A percentile compares a stretch with the other conserved stretches of the same genome.
Evolutionary conservation across 345 rosid species (phyloP).

Genomic region (Salix caprea): DNA sequence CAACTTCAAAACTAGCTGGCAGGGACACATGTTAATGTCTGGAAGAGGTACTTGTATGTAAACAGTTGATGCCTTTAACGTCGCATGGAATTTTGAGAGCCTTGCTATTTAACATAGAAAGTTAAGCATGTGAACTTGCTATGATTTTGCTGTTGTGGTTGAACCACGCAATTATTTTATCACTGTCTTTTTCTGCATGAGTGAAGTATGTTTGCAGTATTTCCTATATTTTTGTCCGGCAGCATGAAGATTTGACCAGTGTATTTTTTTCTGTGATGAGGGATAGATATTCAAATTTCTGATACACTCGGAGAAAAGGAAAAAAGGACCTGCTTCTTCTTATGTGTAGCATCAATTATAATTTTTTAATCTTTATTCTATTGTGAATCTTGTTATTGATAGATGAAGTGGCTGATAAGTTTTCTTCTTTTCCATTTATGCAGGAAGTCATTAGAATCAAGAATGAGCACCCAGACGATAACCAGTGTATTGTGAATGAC

Average conservation of each 20-base stretch:
- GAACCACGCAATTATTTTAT: background rate
- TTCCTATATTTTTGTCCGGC: background rate
- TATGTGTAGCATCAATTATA: background rate
- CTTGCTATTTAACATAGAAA: background rate
- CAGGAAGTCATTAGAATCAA: constrained; percentile 92
- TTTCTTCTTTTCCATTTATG: constrained; percentile 18
- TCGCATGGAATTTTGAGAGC: background rate
- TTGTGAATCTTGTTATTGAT: background rate
- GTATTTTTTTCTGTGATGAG: background rate
- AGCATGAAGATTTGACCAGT: background rate
- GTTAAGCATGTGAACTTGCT: background rate
- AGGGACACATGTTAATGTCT: background rate
- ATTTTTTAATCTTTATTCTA: background rate
- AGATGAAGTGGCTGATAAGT: background rate
- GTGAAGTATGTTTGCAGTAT: background rate
- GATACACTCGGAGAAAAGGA: background rate
- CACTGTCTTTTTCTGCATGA: background rate
- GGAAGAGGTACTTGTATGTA: background rate
- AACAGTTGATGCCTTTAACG: background rate
- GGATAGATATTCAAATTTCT: background rate
- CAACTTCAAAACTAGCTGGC: background rate
- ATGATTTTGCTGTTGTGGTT: background rate
- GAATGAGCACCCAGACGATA: constrained; percentile 94
- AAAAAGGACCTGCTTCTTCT: background rate
- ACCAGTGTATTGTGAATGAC: constrained; percentile 76